These are phyloP conservation scores for Eucalyptus sp. DNA, from an alignment of 345 rosid genomes.

Conservation along the genomic window DNA sequence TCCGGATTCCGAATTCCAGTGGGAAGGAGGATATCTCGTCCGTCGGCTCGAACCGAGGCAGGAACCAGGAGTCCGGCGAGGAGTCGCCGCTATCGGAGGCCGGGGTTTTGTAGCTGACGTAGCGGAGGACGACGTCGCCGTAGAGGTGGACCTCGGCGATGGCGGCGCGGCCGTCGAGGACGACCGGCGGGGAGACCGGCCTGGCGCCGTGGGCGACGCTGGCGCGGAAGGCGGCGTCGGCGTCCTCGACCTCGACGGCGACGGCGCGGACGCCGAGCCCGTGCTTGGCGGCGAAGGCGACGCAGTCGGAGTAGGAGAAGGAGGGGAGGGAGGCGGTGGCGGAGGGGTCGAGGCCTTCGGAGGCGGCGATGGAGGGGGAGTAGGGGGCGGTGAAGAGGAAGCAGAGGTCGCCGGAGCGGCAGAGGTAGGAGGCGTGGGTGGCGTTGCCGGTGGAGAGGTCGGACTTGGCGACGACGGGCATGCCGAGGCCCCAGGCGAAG, in stretches of 20 bases:
- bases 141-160: constrained; percentile 70
- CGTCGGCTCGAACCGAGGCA: constrained; percentile 53
- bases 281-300: constrained; percentile 50
- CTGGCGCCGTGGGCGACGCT: constrained; percentile 61
- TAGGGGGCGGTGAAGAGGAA: constrained; percentile 73
- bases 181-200: constrained; percentile 34
- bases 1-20: constrained; percentile 58
- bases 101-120: constrained; percentile 32
- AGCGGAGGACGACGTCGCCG: constrained; percentile 84
- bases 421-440: constrained; percentile 75
- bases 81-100: neutral
- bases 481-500: constrained; percentile 92
- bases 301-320: constrained; percentile 50
- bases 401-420: constrained; percentile 67
- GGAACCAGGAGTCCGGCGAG: constrained; percentile 3
- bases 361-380: constrained; percentile 13
- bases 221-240: constrained; percentile 40
- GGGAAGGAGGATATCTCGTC: constrained; percentile 47
- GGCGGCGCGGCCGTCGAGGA: constrained; percentile 30
- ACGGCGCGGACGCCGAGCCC: constrained; percentile 72
- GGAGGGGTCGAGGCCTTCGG: constrained; percentile 37
- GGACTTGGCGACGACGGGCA: constrained; percentile 71
- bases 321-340: constrained; percentile 38
- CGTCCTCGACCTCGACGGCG: constrained; percentile 68
- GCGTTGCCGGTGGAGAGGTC: constrained; percentile 89